A percentile compares a stretch with the other conserved stretches of the same genome.
Evolutionary conservation across 371 early-diverging fungal genomes (phyloP).

Genomic region (Catenaria anguillulae): DNA sequence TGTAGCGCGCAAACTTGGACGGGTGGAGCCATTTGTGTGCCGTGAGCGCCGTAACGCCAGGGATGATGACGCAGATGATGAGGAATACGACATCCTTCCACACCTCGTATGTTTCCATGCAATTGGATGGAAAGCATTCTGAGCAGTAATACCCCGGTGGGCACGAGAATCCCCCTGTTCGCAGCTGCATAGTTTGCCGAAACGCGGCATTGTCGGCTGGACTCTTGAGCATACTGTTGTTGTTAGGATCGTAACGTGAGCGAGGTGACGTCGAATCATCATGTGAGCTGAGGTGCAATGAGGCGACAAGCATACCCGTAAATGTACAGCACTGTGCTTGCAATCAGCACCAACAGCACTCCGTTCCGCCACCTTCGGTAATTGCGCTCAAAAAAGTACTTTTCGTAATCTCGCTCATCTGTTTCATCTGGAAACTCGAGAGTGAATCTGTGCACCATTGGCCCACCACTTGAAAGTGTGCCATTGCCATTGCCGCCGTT

Average conservation of each 20-base stretch:
- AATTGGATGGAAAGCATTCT: background rate
- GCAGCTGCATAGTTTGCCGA: background rate
- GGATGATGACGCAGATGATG: background rate
- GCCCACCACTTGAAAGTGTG: too few relatives aligned
- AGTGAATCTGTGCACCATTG: background rate
- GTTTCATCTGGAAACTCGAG: background rate
- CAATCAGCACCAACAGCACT: background rate
- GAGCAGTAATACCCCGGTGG: background rate
- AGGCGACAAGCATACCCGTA: background rate
- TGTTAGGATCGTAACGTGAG: too few relatives aligned
- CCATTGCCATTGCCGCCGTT: too few relatives aligned
- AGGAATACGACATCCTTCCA: background rate
- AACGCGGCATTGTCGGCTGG: background rate
- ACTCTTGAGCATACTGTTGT: background rate
- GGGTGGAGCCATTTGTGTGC: background rate
- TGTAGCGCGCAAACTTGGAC: background rate
- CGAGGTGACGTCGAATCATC: too few relatives aligned
- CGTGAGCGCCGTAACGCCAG: background rate
- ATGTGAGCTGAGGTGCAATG: too few relatives aligned
- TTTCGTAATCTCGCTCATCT: background rate
- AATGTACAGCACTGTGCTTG: background rate
- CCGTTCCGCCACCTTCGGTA: background rate
- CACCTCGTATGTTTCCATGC: background rate
- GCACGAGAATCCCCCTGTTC: too few relatives aligned
- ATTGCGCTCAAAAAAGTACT: background rate